Evolutionary conservation across 2,329 filamentous ascomycete species (phyloP), one percentile per base, ranked within the genome.

Genomic region (Hypoxylon sp.): DNA sequence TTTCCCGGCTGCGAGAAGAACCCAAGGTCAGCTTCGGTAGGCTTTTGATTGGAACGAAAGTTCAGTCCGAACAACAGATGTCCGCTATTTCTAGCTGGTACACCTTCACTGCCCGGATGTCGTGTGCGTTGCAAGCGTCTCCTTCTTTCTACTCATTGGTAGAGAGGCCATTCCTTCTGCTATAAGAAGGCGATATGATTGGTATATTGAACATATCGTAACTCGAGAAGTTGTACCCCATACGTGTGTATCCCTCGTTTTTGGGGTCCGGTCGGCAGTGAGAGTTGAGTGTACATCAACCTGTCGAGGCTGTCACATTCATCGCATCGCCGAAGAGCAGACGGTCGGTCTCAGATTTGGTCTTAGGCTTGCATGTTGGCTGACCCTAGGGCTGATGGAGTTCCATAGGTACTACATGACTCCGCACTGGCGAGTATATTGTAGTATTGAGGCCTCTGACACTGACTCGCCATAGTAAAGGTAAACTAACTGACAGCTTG

Each of bases 11-110:
- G 42, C 42, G 17, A 44, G 41, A 35, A 23, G 19, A 12, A 11
- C n/a, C 23, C 12, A 29, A 35, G 7, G 41, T 50, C 44, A 38
- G 45, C 44, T 41, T 48, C 35, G 51, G 37, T 6, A 20, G 29
- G 20, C 23, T n/a, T n/a, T 15, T 52, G 55, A 55, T 58, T 55
- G 51, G 51, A 8, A 27, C 16, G 2, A 35, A n/a, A 7, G 17
- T 16, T 5, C 21, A 35, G 31, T 11, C 29, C 32, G 19, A 19
- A 46, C 16, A 46, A 55, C 27, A 55, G 55, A 44, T 55, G 36
- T 15, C 54, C 46, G 46, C 54, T 44, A 37, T 50, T 57, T 51
- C 23, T 11, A 54, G 32, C 13, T 38, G 9, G 27, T 43, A 36
- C 40, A 25, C 21, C 40, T 15, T 26, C 27, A 48, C 20, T 52